phyloP scores from a whole-genome alignment of 768 basidiomycete genomes.

The Auriscalpium vulgare region DNA sequence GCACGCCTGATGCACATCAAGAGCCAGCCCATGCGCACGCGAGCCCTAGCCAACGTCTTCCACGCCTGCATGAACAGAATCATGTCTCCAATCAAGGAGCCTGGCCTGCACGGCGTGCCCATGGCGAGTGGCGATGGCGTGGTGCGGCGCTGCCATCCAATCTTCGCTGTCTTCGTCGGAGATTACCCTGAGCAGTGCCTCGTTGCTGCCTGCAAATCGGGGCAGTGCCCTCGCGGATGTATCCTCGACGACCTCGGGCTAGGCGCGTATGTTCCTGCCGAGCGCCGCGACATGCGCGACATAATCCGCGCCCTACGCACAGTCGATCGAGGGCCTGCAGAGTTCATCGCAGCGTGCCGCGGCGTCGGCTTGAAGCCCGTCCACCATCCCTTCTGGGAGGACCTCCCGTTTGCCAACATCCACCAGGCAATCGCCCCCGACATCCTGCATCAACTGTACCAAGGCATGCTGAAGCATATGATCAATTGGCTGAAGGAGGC shows the following conservation, averaged over 20 bases:
- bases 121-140: constrained; percentile 17
- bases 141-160: constrained; percentile 16
- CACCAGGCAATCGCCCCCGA: constrained; percentile 8
- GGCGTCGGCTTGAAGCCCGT: background rate
- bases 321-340: background rate
- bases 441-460: background rate
- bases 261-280: too few species aligned
- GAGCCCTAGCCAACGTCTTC: constrained; percentile 15
- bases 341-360: background rate
- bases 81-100: constrained; percentile 6
- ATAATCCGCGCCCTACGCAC: too few species aligned
- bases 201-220: background rate
- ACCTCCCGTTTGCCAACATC: constrained; percentile 3
- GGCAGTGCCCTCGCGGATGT: too few species aligned
- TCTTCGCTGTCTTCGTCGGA: constrained; percentile 14
- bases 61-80: constrained; percentile 16
- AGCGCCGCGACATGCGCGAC: too few species aligned
- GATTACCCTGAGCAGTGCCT: constrained; percentile 22
- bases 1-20: constrained; percentile 11
- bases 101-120: constrained; percentile 7
- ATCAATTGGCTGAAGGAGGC: background rate
- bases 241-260: too few species aligned
- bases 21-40: background rate
- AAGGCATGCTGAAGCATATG: background rate
- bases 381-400: too few species aligned